These are phyloP conservation scores for Parasarocladium wereldwijsianum DNA, from an alignment of 2,329 filamentous ascomycete species.

Conservation along the genomic window DNA sequence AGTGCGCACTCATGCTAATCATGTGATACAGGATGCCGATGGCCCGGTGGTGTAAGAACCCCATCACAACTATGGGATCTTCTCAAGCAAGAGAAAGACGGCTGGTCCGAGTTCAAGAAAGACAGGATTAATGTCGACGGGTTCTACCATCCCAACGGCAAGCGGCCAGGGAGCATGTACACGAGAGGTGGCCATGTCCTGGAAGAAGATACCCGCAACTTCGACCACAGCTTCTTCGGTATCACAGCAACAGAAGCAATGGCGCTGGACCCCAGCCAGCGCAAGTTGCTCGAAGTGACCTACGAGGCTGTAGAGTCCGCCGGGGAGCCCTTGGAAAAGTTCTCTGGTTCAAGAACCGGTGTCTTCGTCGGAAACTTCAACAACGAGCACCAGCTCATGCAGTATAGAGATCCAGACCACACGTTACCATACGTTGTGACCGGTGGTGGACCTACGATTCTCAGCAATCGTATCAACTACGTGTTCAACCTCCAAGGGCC, in stretches of 20 bases:
- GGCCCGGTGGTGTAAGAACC: too few species aligned
- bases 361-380: slow-evolving; percentile 10
- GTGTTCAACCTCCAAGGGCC: slow-evolving; percentile 6
- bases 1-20: too few species aligned
- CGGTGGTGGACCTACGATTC: slow-evolving; percentile 2
- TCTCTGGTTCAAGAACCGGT: slow-evolving; percentile 4
- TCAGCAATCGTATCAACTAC: slow-evolving; percentile 6
- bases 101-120: not conserved
- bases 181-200: not conserved
- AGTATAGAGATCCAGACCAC: slow-evolving; percentile 1
- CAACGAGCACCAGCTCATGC: slow-evolving; percentile 2
- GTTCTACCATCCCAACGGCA: slow-evolving; percentile 1
- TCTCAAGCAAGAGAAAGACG: too few species aligned
- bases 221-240: slow-evolving; percentile 20
- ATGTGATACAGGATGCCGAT: too few species aligned
- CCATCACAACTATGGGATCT: too few species aligned
- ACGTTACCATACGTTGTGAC: not conserved
- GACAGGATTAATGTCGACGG: not conserved
- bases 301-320: slow-evolving; percentile 1
- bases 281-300: slow-evolving; percentile 8
- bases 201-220: too few species aligned
- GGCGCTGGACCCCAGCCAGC: slow-evolving; percentile 26
- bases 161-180: not conserved
- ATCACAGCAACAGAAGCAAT: slow-evolving; percentile 22
- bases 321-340: not conserved